Evolutionary conservation across 2,329 filamentous ascomycete species (phyloP).

Genomic region (Sclerotinia subarctica): DNA sequence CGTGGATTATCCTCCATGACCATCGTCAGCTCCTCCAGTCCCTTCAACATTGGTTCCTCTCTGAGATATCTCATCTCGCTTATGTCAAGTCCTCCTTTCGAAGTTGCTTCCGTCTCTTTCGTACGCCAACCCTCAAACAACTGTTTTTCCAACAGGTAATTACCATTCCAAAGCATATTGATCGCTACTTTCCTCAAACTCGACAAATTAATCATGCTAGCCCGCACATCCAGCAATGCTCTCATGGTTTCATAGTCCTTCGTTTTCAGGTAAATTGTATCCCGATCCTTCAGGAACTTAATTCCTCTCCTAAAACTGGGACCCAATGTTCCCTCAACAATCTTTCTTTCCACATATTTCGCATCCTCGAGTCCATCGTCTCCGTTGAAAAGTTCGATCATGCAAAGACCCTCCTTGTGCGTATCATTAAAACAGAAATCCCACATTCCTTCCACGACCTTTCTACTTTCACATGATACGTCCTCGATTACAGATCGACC

Average conservation of each 20-base stretch:
- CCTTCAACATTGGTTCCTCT: conserved; percentile 13
- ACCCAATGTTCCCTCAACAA: not conserved
- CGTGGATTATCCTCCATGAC: not conserved
- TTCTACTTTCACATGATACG: conserved; percentile 1
- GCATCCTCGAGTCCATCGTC: not conserved
- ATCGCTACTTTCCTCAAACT: not conserved
- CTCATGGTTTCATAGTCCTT: not conserved
- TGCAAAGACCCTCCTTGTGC: not conserved
- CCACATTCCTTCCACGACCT: not conserved
- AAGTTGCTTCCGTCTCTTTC: not conserved
- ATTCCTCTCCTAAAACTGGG: not conserved
- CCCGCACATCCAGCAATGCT: conserved; percentile 2
- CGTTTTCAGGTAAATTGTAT: conserved; percentile 7
- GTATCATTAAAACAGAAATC: conserved; percentile 8
- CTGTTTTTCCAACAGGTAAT: conserved; percentile 15
- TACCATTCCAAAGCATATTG: not conserved
- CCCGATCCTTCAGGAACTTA: not conserved
- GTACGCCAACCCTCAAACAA: conserved; percentile 8
- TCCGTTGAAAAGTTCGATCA: not conserved
- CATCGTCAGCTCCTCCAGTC: conserved; percentile 5
- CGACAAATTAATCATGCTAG: not conserved
- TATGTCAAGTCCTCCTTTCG: not conserved
- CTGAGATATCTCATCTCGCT: not conserved
- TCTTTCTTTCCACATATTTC: not conserved
- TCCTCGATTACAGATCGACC: not conserved